phyloP scores from a whole-genome alignment of 2,329 filamentous ascomycete genomes.

The Knufia fluminis region DNA sequence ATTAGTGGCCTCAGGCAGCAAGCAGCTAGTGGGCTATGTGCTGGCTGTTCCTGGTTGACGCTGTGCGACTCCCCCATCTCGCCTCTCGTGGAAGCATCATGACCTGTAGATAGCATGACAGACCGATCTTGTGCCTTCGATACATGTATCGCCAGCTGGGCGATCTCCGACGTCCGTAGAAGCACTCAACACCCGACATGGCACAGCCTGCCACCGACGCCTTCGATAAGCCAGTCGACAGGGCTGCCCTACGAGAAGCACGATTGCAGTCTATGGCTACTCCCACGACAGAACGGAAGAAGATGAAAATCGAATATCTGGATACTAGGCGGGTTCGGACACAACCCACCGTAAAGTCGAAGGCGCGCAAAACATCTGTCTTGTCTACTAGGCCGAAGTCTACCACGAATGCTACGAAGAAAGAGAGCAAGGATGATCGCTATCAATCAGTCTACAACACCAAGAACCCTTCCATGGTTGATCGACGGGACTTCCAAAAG shows the following conservation, averaged over 20 bases:
- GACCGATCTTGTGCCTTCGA: no score
- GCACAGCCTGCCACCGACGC: neutral
- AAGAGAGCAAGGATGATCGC: constrained; percentile 4
- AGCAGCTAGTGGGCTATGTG: no score
- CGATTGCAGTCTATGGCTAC: constrained; percentile 20
- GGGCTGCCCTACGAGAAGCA: constrained; percentile 20
- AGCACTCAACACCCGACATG: no score
- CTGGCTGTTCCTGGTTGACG: no score
- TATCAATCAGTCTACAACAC: constrained; percentile 10
- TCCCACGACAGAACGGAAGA: constrained; percentile 16
- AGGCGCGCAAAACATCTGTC: constrained; percentile 8
- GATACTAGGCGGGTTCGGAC: constrained; percentile 7
- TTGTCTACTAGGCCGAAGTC: constrained; percentile 10
- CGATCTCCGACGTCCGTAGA: no score
- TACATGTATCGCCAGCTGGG: no score
- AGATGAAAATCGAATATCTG: constrained; percentile 22
- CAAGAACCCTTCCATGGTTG: neutral
- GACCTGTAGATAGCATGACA: no score
- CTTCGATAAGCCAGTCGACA: constrained; percentile 15
- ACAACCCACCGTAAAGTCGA: constrained; percentile 5
- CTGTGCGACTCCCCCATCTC: no score
- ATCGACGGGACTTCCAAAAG: constrained; percentile 1
- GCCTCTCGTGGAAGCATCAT: no score
- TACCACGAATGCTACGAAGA: constrained; percentile 11
- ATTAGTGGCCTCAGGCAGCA: no score